Conservation (phyloP, 495 filamentous ascomycete species). For the Poronia punctata region DNA sequence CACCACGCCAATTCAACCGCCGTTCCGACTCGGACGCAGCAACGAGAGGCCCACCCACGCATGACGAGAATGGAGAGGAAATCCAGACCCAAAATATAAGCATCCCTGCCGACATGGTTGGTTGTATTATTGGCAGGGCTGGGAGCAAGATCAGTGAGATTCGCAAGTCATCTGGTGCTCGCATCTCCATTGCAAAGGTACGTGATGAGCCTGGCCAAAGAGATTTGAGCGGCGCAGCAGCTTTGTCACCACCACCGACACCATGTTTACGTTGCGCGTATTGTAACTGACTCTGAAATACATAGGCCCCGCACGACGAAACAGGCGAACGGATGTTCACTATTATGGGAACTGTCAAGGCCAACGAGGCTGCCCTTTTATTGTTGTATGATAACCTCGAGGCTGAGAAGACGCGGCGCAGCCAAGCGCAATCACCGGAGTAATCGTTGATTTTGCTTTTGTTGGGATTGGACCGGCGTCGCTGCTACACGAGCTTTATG, state of each 20-base stretch:
- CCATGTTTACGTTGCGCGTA: neutral
- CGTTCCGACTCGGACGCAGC: conserved; percentile 75
- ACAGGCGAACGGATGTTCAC: conserved; percentile 99
- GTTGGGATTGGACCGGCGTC: conserved; percentile 14
- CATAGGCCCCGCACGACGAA: conserved; percentile 83
- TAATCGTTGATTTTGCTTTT: conserved; percentile 38
- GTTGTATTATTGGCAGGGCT: conserved; percentile 92
- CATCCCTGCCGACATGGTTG: conserved; percentile 98
- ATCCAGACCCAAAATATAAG: conserved; percentile 99
- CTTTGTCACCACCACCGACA: neutral
- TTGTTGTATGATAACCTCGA: conserved; percentile 98
- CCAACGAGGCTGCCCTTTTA: conserved; percentile 92
- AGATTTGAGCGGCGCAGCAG: neutral
- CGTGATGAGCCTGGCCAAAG: conserved; percentile 7
- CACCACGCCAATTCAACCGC: conserved; percentile 44
- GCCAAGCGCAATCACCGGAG: conserved; percentile 59
- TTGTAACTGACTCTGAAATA: conserved; percentile 9
- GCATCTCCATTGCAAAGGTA: conserved; percentile 94
- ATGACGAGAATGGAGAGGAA: conserved; percentile 93
- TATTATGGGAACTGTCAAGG: conserved; percentile 85
- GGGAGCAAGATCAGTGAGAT: conserved; percentile 98
- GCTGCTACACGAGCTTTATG: conserved; percentile 18
- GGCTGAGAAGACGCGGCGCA: conserved; percentile 94
- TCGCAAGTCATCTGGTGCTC: conserved; percentile 86
- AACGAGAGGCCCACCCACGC: conserved; percentile 65